Percentiles rank a stretch among this genome's conserved stretches.
Conservation (phyloP, 495 filamentous ascomycete species). For the Xylaria scruposa region DNA sequence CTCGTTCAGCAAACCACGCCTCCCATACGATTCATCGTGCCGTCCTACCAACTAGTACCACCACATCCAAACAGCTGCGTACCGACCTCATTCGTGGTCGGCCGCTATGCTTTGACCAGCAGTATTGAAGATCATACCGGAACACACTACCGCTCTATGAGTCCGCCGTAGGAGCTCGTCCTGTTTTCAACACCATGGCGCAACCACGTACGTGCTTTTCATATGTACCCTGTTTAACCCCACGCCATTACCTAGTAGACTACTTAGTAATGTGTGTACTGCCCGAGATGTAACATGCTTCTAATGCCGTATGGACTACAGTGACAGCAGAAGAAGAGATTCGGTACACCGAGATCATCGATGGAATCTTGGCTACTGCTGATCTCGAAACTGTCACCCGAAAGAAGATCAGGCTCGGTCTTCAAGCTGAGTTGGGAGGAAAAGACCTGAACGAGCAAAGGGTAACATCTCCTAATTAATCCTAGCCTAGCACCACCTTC, state of each 20-base stretch:
- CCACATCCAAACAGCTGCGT: not conserved
- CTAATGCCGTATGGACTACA: conserved; percentile 41
- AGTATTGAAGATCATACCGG: conserved; percentile 16
- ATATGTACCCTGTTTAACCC: not conserved
- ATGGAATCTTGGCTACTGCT: conserved; percentile 80
- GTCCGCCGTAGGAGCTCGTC: conserved; percentile 18
- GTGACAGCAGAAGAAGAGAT: conserved; percentile 71
- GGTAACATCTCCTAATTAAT: conserved; percentile 50
- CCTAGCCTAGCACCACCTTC: not conserved
- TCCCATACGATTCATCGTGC: not conserved
- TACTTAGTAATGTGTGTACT: not conserved
- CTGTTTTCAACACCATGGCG: conserved; percentile 24
- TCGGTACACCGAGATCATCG: conserved; percentile 84
- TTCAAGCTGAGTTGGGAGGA: conserved; percentile 72
- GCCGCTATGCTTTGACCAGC: conserved; percentile 36
- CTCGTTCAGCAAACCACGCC: not conserved
- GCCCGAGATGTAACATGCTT: not conserved
- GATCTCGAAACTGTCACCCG: conserved; percentile 91
- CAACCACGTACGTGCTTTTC: conserved; percentile 24
- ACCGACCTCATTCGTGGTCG: conserved; percentile 7
- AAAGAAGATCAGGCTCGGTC: conserved; percentile 87
- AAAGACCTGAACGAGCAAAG: conserved; percentile 89
- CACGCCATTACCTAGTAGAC: not conserved
- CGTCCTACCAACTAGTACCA: not conserved
- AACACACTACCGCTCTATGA: conserved; percentile 21